phyloP scores from a whole-genome alignment of 2,329 filamentous ascomycete species.

The Arthrobotrys conoides region DNA sequence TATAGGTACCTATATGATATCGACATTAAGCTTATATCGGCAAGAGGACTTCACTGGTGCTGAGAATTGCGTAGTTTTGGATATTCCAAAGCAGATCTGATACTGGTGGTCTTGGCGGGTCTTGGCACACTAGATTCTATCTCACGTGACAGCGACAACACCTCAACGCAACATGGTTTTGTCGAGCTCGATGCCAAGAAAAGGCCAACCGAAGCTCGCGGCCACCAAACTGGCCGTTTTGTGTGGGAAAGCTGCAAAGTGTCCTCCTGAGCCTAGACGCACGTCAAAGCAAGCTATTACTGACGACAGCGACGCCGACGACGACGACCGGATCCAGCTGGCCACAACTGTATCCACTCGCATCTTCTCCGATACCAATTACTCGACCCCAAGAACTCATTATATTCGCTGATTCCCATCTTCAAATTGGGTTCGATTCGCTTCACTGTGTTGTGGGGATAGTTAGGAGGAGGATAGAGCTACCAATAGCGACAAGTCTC shows the following conservation, averaged over 20 bases:
- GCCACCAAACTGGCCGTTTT: slow-evolving; percentile 55
- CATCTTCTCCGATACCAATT: slow-evolving; percentile 29
- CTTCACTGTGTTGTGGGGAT: slow-evolving; percentile 53
- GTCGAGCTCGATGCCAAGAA: slow-evolving; percentile 52
- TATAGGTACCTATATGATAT: too few species aligned
- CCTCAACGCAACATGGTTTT: slow-evolving; percentile 18
- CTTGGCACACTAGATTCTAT: slow-evolving; percentile 47
- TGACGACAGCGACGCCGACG: slow-evolving; percentile 36
- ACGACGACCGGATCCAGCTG: slow-evolving; percentile 48
- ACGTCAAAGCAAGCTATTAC: slow-evolving; percentile 55
- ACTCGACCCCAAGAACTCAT: slow-evolving; percentile 16
- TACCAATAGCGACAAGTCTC: slow-evolving; percentile 56
- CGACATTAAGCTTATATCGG: too few species aligned
- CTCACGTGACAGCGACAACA: slow-evolving; percentile 27
- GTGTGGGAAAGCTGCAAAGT: slow-evolving; percentile 61
- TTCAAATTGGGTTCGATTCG: slow-evolving; percentile 52
- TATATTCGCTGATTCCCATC: slow-evolving; percentile 8
- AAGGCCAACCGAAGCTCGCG: slow-evolving; percentile 47
- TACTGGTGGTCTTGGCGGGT: slow-evolving; percentile 19
- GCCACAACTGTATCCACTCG: slow-evolving; percentile 47
- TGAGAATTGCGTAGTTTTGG: slow-evolving; percentile 35
- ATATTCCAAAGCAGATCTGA: slow-evolving; percentile 22
- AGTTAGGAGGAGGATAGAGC: slow-evolving; percentile 53
- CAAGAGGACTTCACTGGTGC: slow-evolving; percentile 4
- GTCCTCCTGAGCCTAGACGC: slow-evolving; percentile 59